phyloP scores from a whole-genome alignment of 208 protist genomes.

The Naegleria lovaniensis region DNA sequence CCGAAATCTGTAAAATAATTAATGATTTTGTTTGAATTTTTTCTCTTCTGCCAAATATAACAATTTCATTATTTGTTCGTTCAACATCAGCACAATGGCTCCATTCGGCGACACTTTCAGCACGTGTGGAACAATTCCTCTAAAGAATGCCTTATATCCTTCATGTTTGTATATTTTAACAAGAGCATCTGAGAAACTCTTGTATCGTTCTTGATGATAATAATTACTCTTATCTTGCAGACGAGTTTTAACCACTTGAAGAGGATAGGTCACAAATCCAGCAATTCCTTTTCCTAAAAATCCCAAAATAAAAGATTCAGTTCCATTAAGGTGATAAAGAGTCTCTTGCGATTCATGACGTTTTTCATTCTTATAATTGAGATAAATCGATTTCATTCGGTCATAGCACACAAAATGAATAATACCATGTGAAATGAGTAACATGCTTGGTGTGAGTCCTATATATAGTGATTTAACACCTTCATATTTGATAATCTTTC shows the following conservation, averaged over 20 bases:
- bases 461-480: conserved; percentile 33
- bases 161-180: conserved; percentile 36
- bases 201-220: conserved; percentile 24
- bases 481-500: conserved; percentile 31
- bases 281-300: conserved; percentile 43
- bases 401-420: conserved; percentile 54
- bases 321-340: conserved; percentile 23
- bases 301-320: conserved; percentile 34
- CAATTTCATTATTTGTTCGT: conserved; percentile 42
- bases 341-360: neutral
- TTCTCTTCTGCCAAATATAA: conserved; percentile 13
- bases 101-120: conserved; percentile 36
- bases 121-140: conserved; percentile 41
- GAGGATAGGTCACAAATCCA: conserved; percentile 41
- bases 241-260: conserved; percentile 41
- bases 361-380: neutral
- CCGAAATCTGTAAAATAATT: too few relatives aligned
- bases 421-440: conserved; percentile 43
- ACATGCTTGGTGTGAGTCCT: conserved; percentile 43
- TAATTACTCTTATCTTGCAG: conserved; percentile 35
- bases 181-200: conserved; percentile 25
- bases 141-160: conserved; percentile 43
- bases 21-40: neutral
- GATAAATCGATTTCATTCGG: conserved; percentile 39
- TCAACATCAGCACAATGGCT: conserved; percentile 43